A percentile compares a stretch with the other conserved stretches of the same genome.
Conservation (phyloP, 176 grass and related monocot species). For the Secale cereale region DNA sequence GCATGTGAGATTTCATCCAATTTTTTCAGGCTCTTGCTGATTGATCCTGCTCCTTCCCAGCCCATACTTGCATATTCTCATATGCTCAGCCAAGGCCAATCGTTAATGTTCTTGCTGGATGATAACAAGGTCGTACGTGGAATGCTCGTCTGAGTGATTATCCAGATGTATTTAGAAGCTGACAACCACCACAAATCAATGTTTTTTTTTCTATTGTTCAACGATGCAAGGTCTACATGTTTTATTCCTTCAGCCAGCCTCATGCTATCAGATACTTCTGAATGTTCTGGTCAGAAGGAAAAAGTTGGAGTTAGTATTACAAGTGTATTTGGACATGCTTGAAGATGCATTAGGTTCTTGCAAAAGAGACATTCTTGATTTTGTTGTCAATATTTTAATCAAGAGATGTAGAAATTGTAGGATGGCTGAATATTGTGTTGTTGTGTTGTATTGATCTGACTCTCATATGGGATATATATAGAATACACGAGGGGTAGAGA, state of each 20-base stretch:
- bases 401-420: too few relatives aligned
- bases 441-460: too few relatives aligned
- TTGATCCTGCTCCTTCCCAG: too few relatives aligned
- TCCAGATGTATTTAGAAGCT: constrained; percentile 44
- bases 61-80: constrained; percentile 46
- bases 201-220: constrained; percentile 38
- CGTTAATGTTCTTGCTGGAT: constrained; percentile 45
- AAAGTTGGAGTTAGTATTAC: constrained; percentile 43
- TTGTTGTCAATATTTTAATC: constrained; percentile 49
- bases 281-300: constrained; percentile 39
- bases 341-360: constrained; percentile 55
- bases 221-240: constrained; percentile 35
- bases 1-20: too few relatives aligned
- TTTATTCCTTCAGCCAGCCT: constrained; percentile 42
- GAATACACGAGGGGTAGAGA: too few relatives aligned
- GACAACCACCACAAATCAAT: constrained; percentile 46
- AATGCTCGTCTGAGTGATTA: constrained; percentile 43
- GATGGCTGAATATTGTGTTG: too few relatives aligned
- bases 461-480: too few relatives aligned
- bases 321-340: constrained; percentile 82
- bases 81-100: constrained; percentile 69
- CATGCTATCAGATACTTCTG: constrained; percentile 59
- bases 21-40: too few relatives aligned
- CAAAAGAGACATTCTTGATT: constrained; percentile 51
- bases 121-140: not conserved